Evolutionary conservation across 2,329 filamentous ascomycete genomes (phyloP), one percentile per base, ranked within the genome.

Genomic region (Botryotinia calthae): DNA sequence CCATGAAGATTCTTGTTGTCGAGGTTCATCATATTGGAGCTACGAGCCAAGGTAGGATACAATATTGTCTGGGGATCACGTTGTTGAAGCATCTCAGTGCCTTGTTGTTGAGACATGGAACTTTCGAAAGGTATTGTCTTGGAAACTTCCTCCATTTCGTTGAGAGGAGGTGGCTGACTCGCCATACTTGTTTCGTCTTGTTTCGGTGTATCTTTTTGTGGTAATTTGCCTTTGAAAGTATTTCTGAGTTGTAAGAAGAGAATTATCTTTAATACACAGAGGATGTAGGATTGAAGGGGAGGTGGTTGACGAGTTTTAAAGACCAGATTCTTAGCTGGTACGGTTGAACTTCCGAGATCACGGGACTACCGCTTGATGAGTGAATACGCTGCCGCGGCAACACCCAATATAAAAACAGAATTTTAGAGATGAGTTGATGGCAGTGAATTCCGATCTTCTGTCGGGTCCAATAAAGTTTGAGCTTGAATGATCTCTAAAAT

Each of bases 401-500:
- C 14, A 56, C 2, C 4, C 14, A 8, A 16, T 40, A 34, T 31
- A 22, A 18, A 64, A 34, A 31, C n/a, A 7, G 28, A 4, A 64
- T 8, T 25, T 8, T 2, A 9, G 1, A 34, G 1, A 64, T n/a
- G 8, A 40, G 18, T 54, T 28, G 2, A 51, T 37, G 18, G 18
- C n/a, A 66, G 16, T 14, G 2, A 1, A 37, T 0, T 16, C 14
- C 4, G 2, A 16, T 9, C 0, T 28, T 20, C 2, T 28, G 1
- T 5, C 4, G 1, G 18, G 2, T 12, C 16, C 12, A 22, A 66
- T 20, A 5, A 40, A 28, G 16, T 20, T 28, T 31, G 3, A 8
- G n/a, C 16, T 22, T 9, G 1, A 12, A n/a, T 2, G 1, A 18
- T 10, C 12, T 2, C 0, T 7, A 42, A 12, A 0, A 40, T 67